These are phyloP conservation scores for Aurantiochytrium sp. DNA, from an alignment of 108 stramenopile species.

Conservation along the genomic window DNA sequence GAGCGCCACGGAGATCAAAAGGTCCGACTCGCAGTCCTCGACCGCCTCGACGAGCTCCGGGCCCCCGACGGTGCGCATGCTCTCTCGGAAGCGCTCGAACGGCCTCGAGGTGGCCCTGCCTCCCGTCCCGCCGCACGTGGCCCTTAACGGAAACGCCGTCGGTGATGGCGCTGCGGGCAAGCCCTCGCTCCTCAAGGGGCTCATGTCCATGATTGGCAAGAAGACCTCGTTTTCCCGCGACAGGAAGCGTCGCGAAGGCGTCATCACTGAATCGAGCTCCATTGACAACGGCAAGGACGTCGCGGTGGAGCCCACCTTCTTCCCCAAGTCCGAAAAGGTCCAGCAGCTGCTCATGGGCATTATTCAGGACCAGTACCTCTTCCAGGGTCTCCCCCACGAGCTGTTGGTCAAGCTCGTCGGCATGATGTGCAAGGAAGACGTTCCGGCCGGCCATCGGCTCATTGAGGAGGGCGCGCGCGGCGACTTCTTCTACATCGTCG, in stretches of 20 bases:
- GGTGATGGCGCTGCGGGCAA: no score
- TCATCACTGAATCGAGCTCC: slow-evolving; percentile 3
- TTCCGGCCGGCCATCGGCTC: slow-evolving; percentile 61
- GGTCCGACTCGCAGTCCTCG: neutral
- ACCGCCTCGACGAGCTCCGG: neutral
- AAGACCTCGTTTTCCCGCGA: neutral
- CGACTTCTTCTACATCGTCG: slow-evolving; percentile 84
- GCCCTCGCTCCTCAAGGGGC: neutral
- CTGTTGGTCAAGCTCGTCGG: neutral
- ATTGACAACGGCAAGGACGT: neutral
- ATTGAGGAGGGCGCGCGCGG: slow-evolving; percentile 80
- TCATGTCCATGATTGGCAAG: slow-evolving; percentile 20
- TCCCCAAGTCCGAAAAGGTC: neutral
- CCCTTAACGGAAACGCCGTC: no score
- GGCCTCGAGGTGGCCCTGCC: neutral
- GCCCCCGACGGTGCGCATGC: neutral
- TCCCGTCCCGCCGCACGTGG: neutral
- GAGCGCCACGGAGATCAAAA: neutral
- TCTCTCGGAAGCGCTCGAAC: neutral
- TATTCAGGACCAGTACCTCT: neutral
- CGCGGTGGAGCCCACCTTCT: neutral
- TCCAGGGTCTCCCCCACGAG: neutral
- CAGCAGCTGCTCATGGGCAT: neutral
- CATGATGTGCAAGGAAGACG: neutral
- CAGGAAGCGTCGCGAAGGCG: slow-evolving; percentile 8